phyloP scores from a whole-genome alignment of 164 flowering plant species.

The Buxus sempervirens region DNA sequence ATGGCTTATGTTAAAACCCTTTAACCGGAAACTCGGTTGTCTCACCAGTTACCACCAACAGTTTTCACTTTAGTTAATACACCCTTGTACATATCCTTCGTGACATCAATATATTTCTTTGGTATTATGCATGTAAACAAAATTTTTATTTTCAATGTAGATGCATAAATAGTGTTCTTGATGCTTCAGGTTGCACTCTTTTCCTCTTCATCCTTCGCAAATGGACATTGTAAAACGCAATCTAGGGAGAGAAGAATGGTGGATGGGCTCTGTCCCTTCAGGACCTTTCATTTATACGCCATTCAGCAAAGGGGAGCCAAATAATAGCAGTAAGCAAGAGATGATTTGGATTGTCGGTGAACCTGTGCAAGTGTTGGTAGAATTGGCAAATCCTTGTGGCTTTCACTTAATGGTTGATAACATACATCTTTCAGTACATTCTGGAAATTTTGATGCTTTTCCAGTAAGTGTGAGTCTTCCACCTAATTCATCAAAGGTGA shows the following conservation, averaged over 20 bases:
- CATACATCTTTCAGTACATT: conserved; percentile 85
- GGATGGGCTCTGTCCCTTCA: conserved; percentile 96
- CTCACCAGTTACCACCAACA: too few relatives aligned
- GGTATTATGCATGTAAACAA: too few relatives aligned
- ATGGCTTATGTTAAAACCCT: too few relatives aligned
- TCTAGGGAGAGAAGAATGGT: conserved; percentile 91
- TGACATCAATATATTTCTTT: too few relatives aligned
- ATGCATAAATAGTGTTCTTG: conserved; percentile 4
- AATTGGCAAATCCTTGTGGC: conserved; percentile 98
- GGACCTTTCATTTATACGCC: conserved; percentile 99
- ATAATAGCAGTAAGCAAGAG: conserved; percentile 72
- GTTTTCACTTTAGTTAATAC: too few relatives aligned
- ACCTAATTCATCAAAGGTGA: conserved; percentile 85
- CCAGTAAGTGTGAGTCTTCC: conserved; percentile 84
- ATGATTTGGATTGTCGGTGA: conserved; percentile 93
- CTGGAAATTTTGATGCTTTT: conserved; percentile 87
- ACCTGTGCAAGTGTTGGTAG: conserved; percentile 92
- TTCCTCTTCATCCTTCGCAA: conserved; percentile 80
- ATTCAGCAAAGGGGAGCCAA: conserved; percentile 89
- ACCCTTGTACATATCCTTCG: too few relatives aligned
- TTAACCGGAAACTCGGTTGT: too few relatives aligned
- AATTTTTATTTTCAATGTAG: neutral
- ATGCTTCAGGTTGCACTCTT: conserved; percentile 74
- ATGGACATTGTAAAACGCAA: conserved; percentile 89
- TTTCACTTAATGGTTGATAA: conserved; percentile 92